phyloP scores from a whole-genome alignment of 2,329 filamentous ascomycete genomes.

The Malbranchea zuffiana region DNA sequence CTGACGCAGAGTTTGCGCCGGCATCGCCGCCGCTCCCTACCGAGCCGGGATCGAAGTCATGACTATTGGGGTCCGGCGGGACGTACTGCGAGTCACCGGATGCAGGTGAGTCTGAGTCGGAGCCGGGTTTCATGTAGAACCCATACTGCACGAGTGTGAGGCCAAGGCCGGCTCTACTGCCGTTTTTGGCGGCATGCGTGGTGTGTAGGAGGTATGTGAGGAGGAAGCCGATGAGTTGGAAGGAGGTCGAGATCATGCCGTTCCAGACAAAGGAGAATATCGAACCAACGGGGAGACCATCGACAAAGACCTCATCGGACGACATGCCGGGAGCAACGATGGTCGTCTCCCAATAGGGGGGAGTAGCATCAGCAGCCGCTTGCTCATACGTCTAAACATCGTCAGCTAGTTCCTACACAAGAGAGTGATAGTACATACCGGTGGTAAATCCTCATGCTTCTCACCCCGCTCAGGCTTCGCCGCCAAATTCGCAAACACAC shows the following conservation, averaged over 20 bases:
- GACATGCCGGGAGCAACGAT: constrained; percentile 86
- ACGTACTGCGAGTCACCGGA: constrained; percentile 37
- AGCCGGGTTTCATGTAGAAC: constrained; percentile 75
- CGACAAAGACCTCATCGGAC: constrained; percentile 92
- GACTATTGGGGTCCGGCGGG: constrained; percentile 78
- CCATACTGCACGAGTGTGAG: constrained; percentile 94
- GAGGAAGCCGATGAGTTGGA: constrained; percentile 92
- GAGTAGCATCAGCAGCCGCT: constrained; percentile 88
- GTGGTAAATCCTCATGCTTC: constrained; percentile 81
- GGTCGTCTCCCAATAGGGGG: constrained; percentile 98
- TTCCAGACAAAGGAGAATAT: constrained; percentile 69
- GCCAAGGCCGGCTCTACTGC: constrained; percentile 83
- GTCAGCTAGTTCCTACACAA: constrained; percentile 1
- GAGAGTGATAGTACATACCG: constrained; percentile 62
- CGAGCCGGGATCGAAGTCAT: constrained; percentile 69
- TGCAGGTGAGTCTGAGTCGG: constrained; percentile 39
- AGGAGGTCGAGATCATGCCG: constrained; percentile 93
- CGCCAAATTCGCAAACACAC: constrained; percentile 89
- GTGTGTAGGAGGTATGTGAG: constrained; percentile 97
- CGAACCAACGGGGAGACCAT: constrained; percentile 83
- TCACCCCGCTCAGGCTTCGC: constrained; percentile 77
- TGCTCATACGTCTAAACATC: constrained; percentile 78
- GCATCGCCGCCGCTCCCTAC: constrained; percentile 41
- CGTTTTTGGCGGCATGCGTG: constrained; percentile 95
- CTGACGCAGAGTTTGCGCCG: constrained; percentile 7